Percentiles rank a stretch among this genome's conserved stretches.
Evolutionary conservation across 2,329 filamentous ascomycete genomes (phyloP).

Genomic region (Lecanicillium sp.): DNA sequence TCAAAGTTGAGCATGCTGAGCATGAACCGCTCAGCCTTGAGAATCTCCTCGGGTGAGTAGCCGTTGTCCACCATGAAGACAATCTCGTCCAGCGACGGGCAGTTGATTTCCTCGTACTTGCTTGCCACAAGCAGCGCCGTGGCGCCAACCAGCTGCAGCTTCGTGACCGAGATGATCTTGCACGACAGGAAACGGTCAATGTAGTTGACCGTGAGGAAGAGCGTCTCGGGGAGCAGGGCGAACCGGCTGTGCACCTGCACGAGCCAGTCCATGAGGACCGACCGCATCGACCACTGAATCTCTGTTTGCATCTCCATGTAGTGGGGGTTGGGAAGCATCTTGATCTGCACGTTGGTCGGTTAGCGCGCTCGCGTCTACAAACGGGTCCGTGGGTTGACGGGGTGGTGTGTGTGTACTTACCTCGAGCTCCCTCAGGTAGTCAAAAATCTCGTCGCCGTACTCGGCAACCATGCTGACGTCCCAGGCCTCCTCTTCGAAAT

Average conservation of each 20-base stretch:
- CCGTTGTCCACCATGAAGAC: slow-evolving; percentile 97
- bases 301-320: slow-evolving; percentile 99
- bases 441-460: slow-evolving; percentile 92
- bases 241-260: slow-evolving; percentile 95
- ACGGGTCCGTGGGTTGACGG: not conserved
- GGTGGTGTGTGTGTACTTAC: slow-evolving; percentile 38
- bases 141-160: slow-evolving; percentile 91
- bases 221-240: slow-evolving; percentile 81
- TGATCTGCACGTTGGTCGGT: slow-evolving; percentile 44
- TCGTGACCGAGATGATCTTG: slow-evolving; percentile 92
- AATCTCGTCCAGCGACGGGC: slow-evolving; percentile 89
- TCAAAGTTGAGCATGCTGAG: slow-evolving; percentile 93
- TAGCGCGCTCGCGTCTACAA: slow-evolving; percentile 19
- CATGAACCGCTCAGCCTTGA: slow-evolving; percentile 98
- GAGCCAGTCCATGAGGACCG: slow-evolving; percentile 95
- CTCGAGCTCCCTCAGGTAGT: slow-evolving; percentile 86
- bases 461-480: slow-evolving; percentile 98
- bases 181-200: slow-evolving; percentile 92
- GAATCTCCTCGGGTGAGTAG: slow-evolving; percentile 83
- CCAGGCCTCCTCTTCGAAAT: slow-evolving; percentile 82
- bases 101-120: slow-evolving; percentile 99
- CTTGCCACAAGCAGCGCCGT: slow-evolving; percentile 93
- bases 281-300: slow-evolving; percentile 98
- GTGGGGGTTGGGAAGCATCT: slow-evolving; percentile 78
- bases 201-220: slow-evolving; percentile 94